Percentiles rank a stretch among this genome's conserved stretches.
Evolutionary conservation across 1,284 basidiomycete species (phyloP).

Genomic region (Cryptococcus sp.): DNA sequence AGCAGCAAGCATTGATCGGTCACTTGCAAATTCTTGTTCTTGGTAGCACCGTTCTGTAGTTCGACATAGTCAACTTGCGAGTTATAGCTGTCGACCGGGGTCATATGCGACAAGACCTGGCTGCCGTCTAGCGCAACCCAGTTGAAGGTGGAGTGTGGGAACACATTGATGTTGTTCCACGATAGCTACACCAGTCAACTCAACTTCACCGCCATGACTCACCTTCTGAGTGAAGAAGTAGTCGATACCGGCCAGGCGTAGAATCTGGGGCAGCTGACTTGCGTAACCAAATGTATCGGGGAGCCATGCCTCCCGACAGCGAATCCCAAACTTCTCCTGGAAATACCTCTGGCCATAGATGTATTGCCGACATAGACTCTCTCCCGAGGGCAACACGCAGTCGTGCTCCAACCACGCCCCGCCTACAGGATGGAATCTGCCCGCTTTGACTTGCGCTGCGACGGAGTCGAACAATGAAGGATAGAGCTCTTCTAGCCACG

Average conservation of each 20-base stretch:
- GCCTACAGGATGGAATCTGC: slow-evolving; percentile 64
- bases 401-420: slow-evolving; percentile 68
- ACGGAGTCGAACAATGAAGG: slow-evolving; percentile 80
- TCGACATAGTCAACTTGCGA: slow-evolving; percentile 55
- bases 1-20: slow-evolving; percentile 63
- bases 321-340: slow-evolving; percentile 72
- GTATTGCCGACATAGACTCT: slow-evolving; percentile 82
- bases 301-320: slow-evolving; percentile 60
- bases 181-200: slow-evolving; percentile 50
- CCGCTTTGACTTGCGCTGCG: slow-evolving; percentile 69
- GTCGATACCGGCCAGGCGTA: slow-evolving; percentile 78
- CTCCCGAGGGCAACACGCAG: slow-evolving; percentile 84
- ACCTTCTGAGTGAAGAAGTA: slow-evolving; percentile 66
- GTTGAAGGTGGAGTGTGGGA: slow-evolving; percentile 93
- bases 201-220: background rate
- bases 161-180: slow-evolving; percentile 62
- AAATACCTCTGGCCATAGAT: slow-evolving; percentile 87
- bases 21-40: slow-evolving; percentile 89
- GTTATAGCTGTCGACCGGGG: slow-evolving; percentile 62
- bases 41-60: slow-evolving; percentile 72
- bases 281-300: slow-evolving; percentile 77
- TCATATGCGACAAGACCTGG: slow-evolving; percentile 76
- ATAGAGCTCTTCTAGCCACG: slow-evolving; percentile 90
- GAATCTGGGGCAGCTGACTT: slow-evolving; percentile 82
- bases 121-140: slow-evolving; percentile 84